These are phyloP conservation scores for Aspergillus proliferans DNA, from an alignment of 2,329 filamentous ascomycete genomes.

Conservation along the genomic window DNA sequence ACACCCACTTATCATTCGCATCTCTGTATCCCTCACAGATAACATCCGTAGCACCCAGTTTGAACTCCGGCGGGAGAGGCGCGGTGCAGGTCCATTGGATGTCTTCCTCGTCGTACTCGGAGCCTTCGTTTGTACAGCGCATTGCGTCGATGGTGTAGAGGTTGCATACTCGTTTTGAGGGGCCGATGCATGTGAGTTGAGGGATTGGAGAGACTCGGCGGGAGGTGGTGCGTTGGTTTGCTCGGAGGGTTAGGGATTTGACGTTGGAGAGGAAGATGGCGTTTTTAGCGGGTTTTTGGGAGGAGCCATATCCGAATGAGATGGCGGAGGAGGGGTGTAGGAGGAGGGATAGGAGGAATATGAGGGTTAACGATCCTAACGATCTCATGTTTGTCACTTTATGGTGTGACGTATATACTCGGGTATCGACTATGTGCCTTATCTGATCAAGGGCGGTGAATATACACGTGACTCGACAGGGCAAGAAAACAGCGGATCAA, in stretches of 20 bases:
- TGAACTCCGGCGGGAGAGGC: slow-evolving; percentile 56
- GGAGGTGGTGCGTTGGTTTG: slow-evolving; percentile 61
- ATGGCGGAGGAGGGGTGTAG: slow-evolving; percentile 10
- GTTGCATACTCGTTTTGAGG: slow-evolving; percentile 54
- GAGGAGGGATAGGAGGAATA: slow-evolving; percentile 13
- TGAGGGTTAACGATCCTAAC: slow-evolving; percentile 7
- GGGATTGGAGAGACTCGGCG: slow-evolving; percentile 71
- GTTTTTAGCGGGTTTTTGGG: slow-evolving; percentile 33
- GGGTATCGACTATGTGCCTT: too few relatives aligned
- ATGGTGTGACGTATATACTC: neutral
- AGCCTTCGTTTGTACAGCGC: slow-evolving; percentile 82
- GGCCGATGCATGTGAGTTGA: slow-evolving; percentile 70
- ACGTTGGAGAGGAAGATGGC: slow-evolving; percentile 61
- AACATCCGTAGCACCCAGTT: slow-evolving; percentile 81
- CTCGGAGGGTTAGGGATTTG: slow-evolving; percentile 69
- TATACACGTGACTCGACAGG: too few relatives aligned
- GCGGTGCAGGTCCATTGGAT: slow-evolving; percentile 88
- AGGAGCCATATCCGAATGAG: slow-evolving; percentile 20
- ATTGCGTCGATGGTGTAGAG: slow-evolving; percentile 73
- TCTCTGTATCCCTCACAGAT: slow-evolving; percentile 81
- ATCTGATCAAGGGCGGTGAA: too few relatives aligned
- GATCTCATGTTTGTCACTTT: slow-evolving; percentile 14
- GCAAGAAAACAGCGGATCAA: too few relatives aligned
- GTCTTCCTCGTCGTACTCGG: slow-evolving; percentile 71
- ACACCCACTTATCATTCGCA: slow-evolving; percentile 73